These are phyloP conservation scores for Leccinum boreale DNA, from an alignment of 768 basidiomycete species.

Conservation along the genomic window DNA sequence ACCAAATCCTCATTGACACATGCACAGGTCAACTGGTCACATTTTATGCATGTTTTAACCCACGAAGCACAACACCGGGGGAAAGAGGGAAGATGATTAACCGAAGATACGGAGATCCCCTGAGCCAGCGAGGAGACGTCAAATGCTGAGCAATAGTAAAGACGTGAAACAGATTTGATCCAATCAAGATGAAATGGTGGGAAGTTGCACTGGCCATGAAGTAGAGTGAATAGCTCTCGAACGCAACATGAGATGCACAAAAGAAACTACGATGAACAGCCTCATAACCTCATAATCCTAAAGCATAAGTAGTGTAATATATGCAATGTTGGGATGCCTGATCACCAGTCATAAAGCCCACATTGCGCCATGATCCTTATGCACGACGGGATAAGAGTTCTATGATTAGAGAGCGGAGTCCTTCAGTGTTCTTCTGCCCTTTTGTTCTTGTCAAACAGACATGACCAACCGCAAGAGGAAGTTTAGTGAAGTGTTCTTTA, in stretches of 20 bases:
- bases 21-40: no score
- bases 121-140: no score
- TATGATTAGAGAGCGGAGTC: constrained; percentile 17
- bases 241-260: background rate
- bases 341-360: background rate
- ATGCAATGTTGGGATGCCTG: background rate
- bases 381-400: constrained; percentile 6
- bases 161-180: no score
- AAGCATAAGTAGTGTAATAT: background rate
- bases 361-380: background rate
- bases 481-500: constrained; percentile 17
- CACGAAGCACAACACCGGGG: background rate
- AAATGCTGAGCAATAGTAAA: no score
- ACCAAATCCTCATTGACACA: background rate
- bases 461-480: constrained; percentile 12
- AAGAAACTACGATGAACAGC: background rate
- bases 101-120: no score
- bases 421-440: constrained; percentile 19
- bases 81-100: no score
- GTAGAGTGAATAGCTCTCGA: background rate
- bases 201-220: background rate
- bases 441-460: constrained; percentile 17
- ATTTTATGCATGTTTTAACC: background rate
- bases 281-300: background rate
- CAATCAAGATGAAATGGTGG: background rate